Percentiles rank a stretch among this genome's conserved stretches.
Evolutionary conservation across 2,329 filamentous ascomycete species (phyloP).

Genomic region (Lasiodiplodia gonubiensis): DNA sequence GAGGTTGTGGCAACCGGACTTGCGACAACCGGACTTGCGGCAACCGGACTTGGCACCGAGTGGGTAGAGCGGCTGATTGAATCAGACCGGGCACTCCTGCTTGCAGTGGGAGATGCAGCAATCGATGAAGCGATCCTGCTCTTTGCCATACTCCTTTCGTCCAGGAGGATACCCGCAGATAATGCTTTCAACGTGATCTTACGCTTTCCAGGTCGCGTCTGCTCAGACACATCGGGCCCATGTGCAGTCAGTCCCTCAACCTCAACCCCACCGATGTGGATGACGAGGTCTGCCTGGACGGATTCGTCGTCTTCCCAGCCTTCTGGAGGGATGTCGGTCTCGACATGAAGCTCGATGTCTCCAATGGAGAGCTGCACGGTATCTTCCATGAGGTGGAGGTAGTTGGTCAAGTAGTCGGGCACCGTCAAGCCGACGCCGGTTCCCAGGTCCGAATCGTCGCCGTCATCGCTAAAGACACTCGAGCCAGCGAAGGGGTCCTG

Average conservation of each 20-base stretch:
- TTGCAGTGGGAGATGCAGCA: slow-evolving; percentile 1
- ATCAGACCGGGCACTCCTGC: slow-evolving; percentile 9
- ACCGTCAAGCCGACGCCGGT: slow-evolving; percentile 60
- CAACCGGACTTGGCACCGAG: background rate
- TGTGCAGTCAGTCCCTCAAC: slow-evolving; percentile 65
- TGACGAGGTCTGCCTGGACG: slow-evolving; percentile 32
- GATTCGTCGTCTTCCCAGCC: slow-evolving; percentile 65
- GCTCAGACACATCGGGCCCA: slow-evolving; percentile 29
- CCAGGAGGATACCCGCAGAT: slow-evolving; percentile 59
- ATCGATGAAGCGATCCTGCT: slow-evolving; percentile 16
- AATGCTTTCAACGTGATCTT: slow-evolving; percentile 68
- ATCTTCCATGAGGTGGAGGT: slow-evolving; percentile 76
- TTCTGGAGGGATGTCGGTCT: slow-evolving; percentile 55
- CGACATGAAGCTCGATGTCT: slow-evolving; percentile 69
- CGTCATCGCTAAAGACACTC: slow-evolving; percentile 60
- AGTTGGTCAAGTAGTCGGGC: slow-evolving; percentile 72
- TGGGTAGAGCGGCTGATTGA: background rate
- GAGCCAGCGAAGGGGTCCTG: slow-evolving; percentile 52
- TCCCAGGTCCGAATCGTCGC: slow-evolving; percentile 23
- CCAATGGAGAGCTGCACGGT: slow-evolving; percentile 70
- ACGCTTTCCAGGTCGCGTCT: slow-evolving; percentile 66
- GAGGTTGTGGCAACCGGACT: slow-evolving; percentile 6
- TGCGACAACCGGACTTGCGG: slow-evolving; percentile 1
- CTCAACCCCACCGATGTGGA: slow-evolving; percentile 68
- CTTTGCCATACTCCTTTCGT: slow-evolving; percentile 25